Conservation (phyloP, 1,139 yeast species). For the Taphrina sp. region DNA sequence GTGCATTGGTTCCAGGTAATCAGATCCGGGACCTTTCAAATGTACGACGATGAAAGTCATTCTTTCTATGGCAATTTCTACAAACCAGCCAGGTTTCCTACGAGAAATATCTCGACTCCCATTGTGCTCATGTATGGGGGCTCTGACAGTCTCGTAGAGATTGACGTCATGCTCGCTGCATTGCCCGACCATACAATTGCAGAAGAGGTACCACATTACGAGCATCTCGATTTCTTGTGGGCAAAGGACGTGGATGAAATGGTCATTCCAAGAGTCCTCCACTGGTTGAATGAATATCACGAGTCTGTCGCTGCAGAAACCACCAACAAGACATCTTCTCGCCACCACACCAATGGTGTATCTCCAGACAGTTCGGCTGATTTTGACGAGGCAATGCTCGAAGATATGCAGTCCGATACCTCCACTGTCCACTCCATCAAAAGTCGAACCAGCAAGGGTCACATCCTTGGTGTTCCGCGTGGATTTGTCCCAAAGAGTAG, state of each 20-base stretch:
- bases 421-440: neutral
- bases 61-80: constrained; percentile 45
- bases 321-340: too few species aligned
- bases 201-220: constrained; percentile 59
- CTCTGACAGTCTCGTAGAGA: constrained; percentile 78
- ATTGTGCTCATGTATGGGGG: constrained; percentile 77
- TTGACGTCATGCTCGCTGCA: constrained; percentile 65
- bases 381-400: neutral
- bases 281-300: constrained; percentile 38
- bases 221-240: constrained; percentile 89
- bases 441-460: neutral
- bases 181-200: constrained; percentile 49
- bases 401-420: neutral
- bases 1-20: constrained; percentile 98
- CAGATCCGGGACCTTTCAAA: constrained; percentile 73
- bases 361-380: too few species aligned
- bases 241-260: constrained; percentile 62
- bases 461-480: neutral
- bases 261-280: constrained; percentile 55
- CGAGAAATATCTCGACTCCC: constrained; percentile 65
- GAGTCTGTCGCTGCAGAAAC: neutral
- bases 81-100: constrained; percentile 65
- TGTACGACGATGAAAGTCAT: constrained; percentile 65
- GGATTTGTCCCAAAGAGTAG: constrained; percentile 11
- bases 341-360: too few species aligned